Conservation (phyloP, 2,329 filamentous ascomycete species). For the Teratosphaeria viscida region DNA sequence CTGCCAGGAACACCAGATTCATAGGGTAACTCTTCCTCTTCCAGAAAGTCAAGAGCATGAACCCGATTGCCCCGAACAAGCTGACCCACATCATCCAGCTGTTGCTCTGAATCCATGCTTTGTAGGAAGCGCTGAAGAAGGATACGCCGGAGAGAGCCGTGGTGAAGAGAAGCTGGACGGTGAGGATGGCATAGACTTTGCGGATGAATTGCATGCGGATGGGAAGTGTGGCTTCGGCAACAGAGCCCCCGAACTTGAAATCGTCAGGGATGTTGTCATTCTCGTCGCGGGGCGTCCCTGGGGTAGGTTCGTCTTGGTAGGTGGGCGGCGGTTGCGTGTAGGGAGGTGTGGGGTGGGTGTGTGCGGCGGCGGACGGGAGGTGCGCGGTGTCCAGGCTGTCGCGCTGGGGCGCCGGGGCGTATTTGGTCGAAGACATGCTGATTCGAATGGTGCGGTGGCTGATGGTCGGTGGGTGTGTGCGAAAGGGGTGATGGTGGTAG, state of each 20-base stretch:
- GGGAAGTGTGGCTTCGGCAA: conserved; percentile 85
- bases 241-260: conserved; percentile 94
- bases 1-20: conserved; percentile 83
- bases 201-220: conserved; percentile 57
- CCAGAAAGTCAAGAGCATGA: conserved; percentile 86
- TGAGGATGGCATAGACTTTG: conserved; percentile 97
- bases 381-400: conserved; percentile 72
- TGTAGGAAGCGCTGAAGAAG: conserved; percentile 74
- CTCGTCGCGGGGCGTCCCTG: conserved; percentile 59
- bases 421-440: conserved; percentile 48
- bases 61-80: conserved; percentile 70
- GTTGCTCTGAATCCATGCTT: conserved; percentile 75
- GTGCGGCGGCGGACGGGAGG: conserved; percentile 78
- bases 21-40: conserved; percentile 56
- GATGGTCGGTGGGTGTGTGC: not conserved
- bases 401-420: conserved; percentile 70
- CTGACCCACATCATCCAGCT: conserved; percentile 78
- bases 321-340: conserved; percentile 71
- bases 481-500: not conserved
- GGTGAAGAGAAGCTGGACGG: conserved; percentile 83
- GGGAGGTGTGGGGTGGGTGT: conserved; percentile 39
- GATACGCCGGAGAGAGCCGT: conserved; percentile 69
- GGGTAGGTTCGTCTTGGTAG: conserved; percentile 62
- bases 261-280: conserved; percentile 92
- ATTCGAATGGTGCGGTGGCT: not conserved